phyloP scores from a whole-genome alignment of 192 early-diverging fungal species.

The Backusella circina region DNA sequence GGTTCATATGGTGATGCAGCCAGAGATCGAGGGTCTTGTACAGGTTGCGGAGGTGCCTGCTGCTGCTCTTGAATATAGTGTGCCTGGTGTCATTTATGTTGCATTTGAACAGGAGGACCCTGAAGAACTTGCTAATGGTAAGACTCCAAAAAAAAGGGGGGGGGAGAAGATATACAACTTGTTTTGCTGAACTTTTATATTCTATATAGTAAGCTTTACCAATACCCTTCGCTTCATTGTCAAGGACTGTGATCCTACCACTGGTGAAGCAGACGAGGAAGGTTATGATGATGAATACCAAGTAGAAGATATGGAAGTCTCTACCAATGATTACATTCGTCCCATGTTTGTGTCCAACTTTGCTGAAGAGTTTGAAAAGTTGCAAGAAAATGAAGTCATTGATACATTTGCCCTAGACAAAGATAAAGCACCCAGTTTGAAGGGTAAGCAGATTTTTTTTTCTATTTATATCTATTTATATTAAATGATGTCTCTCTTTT shows the following conservation, averaged over 20 bases:
- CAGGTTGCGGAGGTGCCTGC: conserved; percentile 74
- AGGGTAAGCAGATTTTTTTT: conserved; percentile 45
- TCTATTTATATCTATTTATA: not conserved
- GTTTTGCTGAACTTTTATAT: not conserved
- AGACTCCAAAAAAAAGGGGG: not conserved
- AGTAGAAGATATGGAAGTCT: conserved; percentile 85
- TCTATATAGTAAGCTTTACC: conserved; percentile 62
- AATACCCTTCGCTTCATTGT: conserved; percentile 86
- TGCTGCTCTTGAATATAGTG: conserved; percentile 68
- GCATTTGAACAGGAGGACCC: conserved; percentile 72
- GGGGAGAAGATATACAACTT: no score
- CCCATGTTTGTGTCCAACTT: conserved; percentile 85
- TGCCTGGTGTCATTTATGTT: conserved; percentile 80
- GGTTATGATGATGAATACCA: conserved; percentile 96
- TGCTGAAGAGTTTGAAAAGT: conserved; percentile 70
- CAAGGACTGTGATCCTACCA: conserved; percentile 94
- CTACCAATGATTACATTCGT: conserved; percentile 86
- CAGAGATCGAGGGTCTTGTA: conserved; percentile 57
- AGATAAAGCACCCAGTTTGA: conserved; percentile 62
- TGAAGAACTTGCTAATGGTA: conserved; percentile 55
- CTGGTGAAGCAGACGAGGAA: conserved; percentile 87
- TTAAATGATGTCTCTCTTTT: not conserved
- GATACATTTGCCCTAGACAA: conserved; percentile 88
- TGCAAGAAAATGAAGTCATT: conserved; percentile 64
- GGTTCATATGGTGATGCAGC: conserved; percentile 76